Evolutionary conservation across 306 rosid species (phyloP).

Genomic region (Cicer pinnatifidum): DNA sequence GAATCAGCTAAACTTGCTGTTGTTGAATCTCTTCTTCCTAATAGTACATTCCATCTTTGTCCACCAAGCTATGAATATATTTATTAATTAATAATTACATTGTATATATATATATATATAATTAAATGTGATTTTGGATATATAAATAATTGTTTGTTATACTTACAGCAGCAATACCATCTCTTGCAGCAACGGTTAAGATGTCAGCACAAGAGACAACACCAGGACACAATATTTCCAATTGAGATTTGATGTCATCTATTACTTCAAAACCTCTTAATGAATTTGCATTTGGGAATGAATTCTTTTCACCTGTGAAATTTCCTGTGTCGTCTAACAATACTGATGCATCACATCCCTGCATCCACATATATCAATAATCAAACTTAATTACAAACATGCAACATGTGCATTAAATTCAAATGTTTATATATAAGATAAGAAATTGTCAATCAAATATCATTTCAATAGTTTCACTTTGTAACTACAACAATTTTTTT

Average conservation of each 20-base stretch:
- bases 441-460: too few species aligned
- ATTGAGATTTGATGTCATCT: slow-evolving; percentile 45
- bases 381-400: too few species aligned
- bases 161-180: slow-evolving; percentile 50
- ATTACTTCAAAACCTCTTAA: slow-evolving; percentile 60
- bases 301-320: slow-evolving; percentile 51
- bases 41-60: slow-evolving; percentile 45
- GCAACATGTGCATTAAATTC: too few species aligned
- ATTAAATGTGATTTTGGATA: too few species aligned
- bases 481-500: too few species aligned
- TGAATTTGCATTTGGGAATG: slow-evolving; percentile 52
- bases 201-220: slow-evolving; percentile 67
- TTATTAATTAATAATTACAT: not conserved
- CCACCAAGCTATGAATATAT: slow-evolving; percentile 46
- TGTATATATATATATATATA: too few species aligned
- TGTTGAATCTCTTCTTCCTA: slow-evolving; percentile 65
- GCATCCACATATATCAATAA: not conserved
- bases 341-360: slow-evolving; percentile 73
- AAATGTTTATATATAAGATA: too few species aligned
- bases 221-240: slow-evolving; percentile 49
- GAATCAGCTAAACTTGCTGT: slow-evolving; percentile 52
- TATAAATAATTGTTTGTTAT: not conserved
- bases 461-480: too few species aligned
- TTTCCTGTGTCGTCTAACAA: slow-evolving; percentile 50
- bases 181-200: slow-evolving; percentile 56